Conservation (phyloP, 1,284 basidiomycete species). For the Ustilago bromivora region DNA sequence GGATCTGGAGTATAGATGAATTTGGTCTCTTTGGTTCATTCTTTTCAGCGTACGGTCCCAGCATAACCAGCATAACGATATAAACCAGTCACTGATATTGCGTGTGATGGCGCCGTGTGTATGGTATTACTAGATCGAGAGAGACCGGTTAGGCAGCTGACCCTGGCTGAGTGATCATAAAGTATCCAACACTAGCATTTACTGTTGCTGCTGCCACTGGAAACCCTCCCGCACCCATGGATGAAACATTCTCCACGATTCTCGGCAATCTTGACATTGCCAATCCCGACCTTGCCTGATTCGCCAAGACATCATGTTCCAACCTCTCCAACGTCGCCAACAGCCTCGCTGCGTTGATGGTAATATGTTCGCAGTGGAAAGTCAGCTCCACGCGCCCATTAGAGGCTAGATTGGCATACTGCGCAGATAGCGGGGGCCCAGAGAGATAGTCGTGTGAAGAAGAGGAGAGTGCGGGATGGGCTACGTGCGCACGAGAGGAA, state of each 20-base stretch:
- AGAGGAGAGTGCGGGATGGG: slow-evolving; percentile 46
- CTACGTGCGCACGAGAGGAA: slow-evolving; percentile 8
- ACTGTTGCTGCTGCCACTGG: not conserved
- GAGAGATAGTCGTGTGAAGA: slow-evolving; percentile 56
- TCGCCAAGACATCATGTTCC: slow-evolving; percentile 45
- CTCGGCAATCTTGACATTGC: slow-evolving; percentile 16
- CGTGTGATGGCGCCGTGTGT: not conserved
- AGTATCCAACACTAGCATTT: slow-evolving; percentile 19
- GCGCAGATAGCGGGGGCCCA: slow-evolving; percentile 28
- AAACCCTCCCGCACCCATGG: not conserved
- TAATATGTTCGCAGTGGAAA: slow-evolving; percentile 48
- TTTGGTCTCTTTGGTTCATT: not conserved
- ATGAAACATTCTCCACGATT: slow-evolving; percentile 17
- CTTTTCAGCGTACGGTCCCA: not conserved
- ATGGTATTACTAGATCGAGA: not conserved
- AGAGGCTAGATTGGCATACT: slow-evolving; percentile 26
- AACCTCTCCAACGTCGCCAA: slow-evolving; percentile 45
- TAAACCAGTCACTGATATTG: not conserved
- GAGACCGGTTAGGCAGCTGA: slow-evolving; percentile 7
- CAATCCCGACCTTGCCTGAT: slow-evolving; percentile 19
- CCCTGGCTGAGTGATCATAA: slow-evolving; percentile 15
- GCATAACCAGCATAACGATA: not conserved
- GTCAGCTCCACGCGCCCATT: slow-evolving; percentile 50
- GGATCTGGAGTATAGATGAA: slow-evolving; percentile 3
- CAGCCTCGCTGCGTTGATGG: slow-evolving; percentile 49